phyloP scores from a whole-genome alignment of 139 green algal species.

The Coelastrella sp. region DNA sequence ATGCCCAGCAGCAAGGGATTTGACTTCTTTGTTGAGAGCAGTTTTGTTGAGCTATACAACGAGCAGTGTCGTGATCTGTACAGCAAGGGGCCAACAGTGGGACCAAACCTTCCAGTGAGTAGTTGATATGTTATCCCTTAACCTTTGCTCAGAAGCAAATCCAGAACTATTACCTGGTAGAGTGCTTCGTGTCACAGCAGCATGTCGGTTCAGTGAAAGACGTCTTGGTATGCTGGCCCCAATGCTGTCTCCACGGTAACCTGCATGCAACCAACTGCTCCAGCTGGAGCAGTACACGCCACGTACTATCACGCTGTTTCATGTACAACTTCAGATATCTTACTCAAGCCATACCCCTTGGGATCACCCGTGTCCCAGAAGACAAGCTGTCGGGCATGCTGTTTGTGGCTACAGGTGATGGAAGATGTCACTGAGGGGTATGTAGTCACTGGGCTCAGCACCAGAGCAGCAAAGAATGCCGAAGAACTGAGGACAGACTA shows the following conservation, averaged over 20 bases:
- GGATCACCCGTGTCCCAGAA: no score
- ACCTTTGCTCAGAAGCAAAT: not conserved
- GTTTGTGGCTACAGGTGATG: slow-evolving; percentile 49
- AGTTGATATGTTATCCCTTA: not conserved
- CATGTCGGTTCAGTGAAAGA: not conserved
- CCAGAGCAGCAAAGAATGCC: slow-evolving; percentile 47
- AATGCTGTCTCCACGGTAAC: no score
- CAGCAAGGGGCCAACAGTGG: slow-evolving; percentile 36
- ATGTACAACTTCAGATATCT: no score
- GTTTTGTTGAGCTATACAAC: slow-evolving; percentile 71
- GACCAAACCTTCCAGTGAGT: slow-evolving; percentile 47
- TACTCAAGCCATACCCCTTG: no score
- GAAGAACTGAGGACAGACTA: slow-evolving; percentile 59
- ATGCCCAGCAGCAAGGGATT: slow-evolving; percentile 64
- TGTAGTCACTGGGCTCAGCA: slow-evolving; percentile 55
- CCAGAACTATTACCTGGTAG: no score
- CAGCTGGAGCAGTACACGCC: no score
- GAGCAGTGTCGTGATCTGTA: slow-evolving; percentile 68
- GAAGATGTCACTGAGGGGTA: slow-evolving; percentile 55
- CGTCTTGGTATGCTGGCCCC: no score
- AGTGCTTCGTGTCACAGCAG: no score
- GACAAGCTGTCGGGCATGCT: no score
- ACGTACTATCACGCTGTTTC: no score
- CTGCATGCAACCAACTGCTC: no score
- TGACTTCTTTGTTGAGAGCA: slow-evolving; percentile 75